Conservation (phyloP, 768 basidiomycete genomes). For the Tricholoma bakamatsutake region DNA sequence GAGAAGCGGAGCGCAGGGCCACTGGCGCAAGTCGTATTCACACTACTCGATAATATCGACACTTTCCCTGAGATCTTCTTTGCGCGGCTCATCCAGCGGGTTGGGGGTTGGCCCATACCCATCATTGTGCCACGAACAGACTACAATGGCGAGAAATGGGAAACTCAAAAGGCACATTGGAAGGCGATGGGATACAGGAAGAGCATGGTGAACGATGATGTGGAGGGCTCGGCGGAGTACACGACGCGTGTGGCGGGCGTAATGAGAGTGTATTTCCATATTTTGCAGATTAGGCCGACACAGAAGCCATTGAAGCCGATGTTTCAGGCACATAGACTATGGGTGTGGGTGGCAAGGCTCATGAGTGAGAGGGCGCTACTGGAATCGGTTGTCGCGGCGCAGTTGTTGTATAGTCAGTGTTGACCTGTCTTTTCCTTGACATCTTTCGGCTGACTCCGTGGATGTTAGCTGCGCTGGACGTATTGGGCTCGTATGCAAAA, state of each 20-base stretch:
- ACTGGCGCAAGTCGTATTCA: conserved; percentile 70
- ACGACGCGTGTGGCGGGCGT: conserved; percentile 66
- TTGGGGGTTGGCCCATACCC: conserved; percentile 86
- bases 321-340: conserved; percentile 60
- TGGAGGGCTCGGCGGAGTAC: conserved; percentile 60
- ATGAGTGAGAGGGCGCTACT: conserved; percentile 46
- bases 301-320: conserved; percentile 39
- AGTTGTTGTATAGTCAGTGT: conserved; percentile 61
- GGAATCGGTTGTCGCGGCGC: conserved; percentile 53
- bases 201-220: conserved; percentile 27
- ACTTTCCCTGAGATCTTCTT: conserved; percentile 74
- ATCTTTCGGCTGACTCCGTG: conserved; percentile 3
- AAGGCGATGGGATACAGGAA: conserved; percentile 57
- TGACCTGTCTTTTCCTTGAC: conserved; percentile 5
- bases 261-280: conserved; percentile 82
- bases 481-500: conserved; percentile 56
- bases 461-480: conserved; percentile 59
- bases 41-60: conserved; percentile 52
- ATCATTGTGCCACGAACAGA: conserved; percentile 49
- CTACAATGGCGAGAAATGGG: conserved; percentile 43
- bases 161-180: conserved; percentile 27
- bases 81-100: conserved; percentile 78
- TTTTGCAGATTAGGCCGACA: conserved; percentile 43
- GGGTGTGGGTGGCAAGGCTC: conserved; percentile 70
- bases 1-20: conserved; percentile 83